A percentile compares a stretch with the other conserved stretches of the same genome.
Conservation (phyloP, 164 flowering plant genomes). For the Cinnamomum chago region DNA sequence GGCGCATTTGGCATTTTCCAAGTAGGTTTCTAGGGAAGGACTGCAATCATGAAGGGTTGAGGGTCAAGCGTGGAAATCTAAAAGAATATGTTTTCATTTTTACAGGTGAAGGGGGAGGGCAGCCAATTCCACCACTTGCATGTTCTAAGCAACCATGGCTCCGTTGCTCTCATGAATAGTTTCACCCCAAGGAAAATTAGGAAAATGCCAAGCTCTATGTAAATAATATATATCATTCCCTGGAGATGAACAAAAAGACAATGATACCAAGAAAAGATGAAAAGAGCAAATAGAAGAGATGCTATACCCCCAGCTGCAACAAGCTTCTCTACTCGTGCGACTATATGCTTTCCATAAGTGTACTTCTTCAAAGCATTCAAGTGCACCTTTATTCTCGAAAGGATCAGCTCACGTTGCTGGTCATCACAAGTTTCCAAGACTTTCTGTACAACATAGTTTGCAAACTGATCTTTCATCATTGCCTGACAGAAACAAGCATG, state of each 20-base stretch:
- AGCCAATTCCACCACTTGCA: neutral
- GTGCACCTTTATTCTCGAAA: constrained; percentile 77
- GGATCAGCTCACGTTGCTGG: constrained; percentile 78
- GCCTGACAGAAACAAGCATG: constrained; percentile 37
- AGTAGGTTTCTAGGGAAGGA: too few species aligned
- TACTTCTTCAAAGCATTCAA: constrained; percentile 84
- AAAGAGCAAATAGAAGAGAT: neutral
- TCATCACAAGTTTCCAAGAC: constrained; percentile 91
- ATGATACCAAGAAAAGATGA: neutral
- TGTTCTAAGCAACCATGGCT: neutral
- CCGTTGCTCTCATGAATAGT: neutral
- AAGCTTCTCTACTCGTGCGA: constrained; percentile 93
- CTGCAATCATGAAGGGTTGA: too few species aligned
- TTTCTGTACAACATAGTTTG: constrained; percentile 91
- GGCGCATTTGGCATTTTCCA: too few species aligned
- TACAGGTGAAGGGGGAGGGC: neutral
- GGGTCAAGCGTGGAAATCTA: neutral
- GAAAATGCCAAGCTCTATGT: neutral
- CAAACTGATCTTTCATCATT: constrained; percentile 96
- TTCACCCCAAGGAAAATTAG: neutral
- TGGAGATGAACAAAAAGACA: neutral
- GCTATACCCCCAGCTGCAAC: constrained; percentile 90
- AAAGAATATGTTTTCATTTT: neutral
- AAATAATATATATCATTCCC: neutral
- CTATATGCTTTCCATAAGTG: constrained; percentile 91